phyloP scores from a whole-genome alignment of 2,329 filamentous ascomycete genomes.

The Phaeosphaeriaceae sp. region DNA sequence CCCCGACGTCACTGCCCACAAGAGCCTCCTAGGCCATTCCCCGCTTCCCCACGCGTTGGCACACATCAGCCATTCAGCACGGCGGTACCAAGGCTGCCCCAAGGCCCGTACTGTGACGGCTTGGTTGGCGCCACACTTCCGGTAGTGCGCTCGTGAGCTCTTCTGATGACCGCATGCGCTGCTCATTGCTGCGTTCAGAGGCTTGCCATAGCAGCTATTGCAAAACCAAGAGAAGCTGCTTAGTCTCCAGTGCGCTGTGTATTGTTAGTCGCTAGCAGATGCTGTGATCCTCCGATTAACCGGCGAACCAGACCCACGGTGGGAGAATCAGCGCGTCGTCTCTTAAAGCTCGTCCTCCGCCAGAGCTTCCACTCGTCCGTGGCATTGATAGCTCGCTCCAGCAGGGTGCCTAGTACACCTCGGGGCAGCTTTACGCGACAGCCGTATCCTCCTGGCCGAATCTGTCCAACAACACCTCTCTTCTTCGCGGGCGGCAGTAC shows the following conservation, averaged over 20 bases:
- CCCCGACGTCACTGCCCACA: constrained; percentile 25
- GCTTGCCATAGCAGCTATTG: neutral
- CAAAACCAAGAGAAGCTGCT: constrained; percentile 4
- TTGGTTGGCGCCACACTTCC: constrained; percentile 13
- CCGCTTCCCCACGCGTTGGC: constrained; percentile 28
- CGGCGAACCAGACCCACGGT: constrained; percentile 26
- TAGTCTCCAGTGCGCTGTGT: neutral
- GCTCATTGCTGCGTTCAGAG: neutral
- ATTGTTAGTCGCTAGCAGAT: constrained; percentile 9
- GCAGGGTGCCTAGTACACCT: constrained; percentile 39
- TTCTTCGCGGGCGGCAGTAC: constrained; percentile 27
- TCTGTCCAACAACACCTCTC: constrained; percentile 27
- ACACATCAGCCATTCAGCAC: constrained; percentile 15
- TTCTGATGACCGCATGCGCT: constrained; percentile 22
- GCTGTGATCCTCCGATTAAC: constrained; percentile 35
- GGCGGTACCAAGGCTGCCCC: constrained; percentile 8
- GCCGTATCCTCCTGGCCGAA: constrained; percentile 46
- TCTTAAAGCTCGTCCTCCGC: constrained; percentile 34
- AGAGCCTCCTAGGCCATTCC: constrained; percentile 2
- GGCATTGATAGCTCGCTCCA: constrained; percentile 35
- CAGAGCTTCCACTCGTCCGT: constrained; percentile 48
- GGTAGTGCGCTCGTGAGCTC: constrained; percentile 14
- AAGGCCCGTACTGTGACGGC: constrained; percentile 7
- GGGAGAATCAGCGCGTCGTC: constrained; percentile 23
- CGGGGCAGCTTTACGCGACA: constrained; percentile 33